Evolutionary conservation across 768 basidiomycete genomes (phyloP), one percentile per base, ranked within the genome.

Genomic region (Phanerochaete carnosa): DNA sequence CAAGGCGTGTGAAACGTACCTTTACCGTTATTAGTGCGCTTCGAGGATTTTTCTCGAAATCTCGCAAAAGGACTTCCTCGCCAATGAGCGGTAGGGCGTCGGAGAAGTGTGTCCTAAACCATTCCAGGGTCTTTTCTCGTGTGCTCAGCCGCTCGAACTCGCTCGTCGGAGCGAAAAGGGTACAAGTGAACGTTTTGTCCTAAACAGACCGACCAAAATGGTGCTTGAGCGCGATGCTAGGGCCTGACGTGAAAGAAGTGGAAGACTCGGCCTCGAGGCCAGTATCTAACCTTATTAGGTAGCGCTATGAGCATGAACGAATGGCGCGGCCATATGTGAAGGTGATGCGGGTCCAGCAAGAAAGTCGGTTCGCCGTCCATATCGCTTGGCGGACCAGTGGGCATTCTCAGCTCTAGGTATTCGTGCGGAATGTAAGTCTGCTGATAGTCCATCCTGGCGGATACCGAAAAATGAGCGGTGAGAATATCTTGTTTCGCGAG

Each of bases 271-370:
- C 60, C 64, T 11, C 51, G 69, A 64, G 55, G 65, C 64, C 56
- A 69, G 61, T 55, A 61, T 71, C 77, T 76, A 77, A 96, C 96
- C 83, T 92, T 89, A 80, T 99, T 99, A 66, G 96, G 95, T 59
- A 99, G 86, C 23, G 94, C 96, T 69, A 99, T 98, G 69, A 99
- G 85, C 96, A 99, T 99, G 82, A 98, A 98, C 50, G 94, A 93
- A 75, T 95, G 92, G 71, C 96, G 90, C 65, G 96, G 97, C 96
- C 96, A 99, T 69, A 99, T 98, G 78, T 99, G 96, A 66, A 99
- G 87, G 75, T 98, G 92, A 74, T 91, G 90, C 68, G 92, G 91
- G 81, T 95, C 94, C 74, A 99, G 88, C 60, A 87, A 79, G 79
- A 90, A 98, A 28, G 77, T 79, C 64, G 87, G 77, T 62, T 81